Evolutionary conservation across 768 basidiomycete genomes (phyloP), one percentile per base, ranked within the genome.

Genomic region (Dentipellis fragilis): DNA sequence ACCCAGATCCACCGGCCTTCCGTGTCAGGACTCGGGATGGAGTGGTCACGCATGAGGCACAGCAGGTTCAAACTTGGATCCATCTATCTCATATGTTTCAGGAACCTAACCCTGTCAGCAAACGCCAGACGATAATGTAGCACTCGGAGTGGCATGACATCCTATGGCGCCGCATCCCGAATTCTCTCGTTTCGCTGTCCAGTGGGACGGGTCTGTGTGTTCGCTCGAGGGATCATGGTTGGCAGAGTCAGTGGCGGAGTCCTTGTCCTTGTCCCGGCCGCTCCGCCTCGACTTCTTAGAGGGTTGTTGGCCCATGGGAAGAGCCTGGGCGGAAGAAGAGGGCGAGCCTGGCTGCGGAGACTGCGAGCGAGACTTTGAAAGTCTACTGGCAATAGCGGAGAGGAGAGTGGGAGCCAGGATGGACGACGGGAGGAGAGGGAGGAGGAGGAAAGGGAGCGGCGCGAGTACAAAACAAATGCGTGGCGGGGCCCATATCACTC

Each of bases 321-420:
- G 68, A 61, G 73, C 69, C 66, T 69, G 68, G 39, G 73, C 58
- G 34, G 67, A 56, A 38, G 67, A 42, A 0, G 71, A 52, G 1
- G 74, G 72, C 14, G 81, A 73, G 61, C 75, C 73, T 59, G 83
- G 81, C 68, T 81, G 80, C 38, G 85, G 83, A 55, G 87, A 88
- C 66, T 85, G 83, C 39, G 83, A 75, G 73, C 88, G 76, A 64
- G 82, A 80, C 78, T 80, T 84, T 62, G 83, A 79, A 56, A 87
- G 75, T 69, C 85, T 77, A 58, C 82, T 83, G 58, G 85, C 77
- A 59, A 90, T 79, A 45, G 82, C 85, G 66, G 87, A 85, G 67
- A 90, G 75, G 49, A 90, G 78, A 66, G 87, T 84, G 49, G 87
- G 87, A 73, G 88, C 88, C 88, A 90, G 87, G 68, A 78, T 88